Conservation (phyloP, 768 basidiomycete species). For the Tricholoma matsutake region DNA sequence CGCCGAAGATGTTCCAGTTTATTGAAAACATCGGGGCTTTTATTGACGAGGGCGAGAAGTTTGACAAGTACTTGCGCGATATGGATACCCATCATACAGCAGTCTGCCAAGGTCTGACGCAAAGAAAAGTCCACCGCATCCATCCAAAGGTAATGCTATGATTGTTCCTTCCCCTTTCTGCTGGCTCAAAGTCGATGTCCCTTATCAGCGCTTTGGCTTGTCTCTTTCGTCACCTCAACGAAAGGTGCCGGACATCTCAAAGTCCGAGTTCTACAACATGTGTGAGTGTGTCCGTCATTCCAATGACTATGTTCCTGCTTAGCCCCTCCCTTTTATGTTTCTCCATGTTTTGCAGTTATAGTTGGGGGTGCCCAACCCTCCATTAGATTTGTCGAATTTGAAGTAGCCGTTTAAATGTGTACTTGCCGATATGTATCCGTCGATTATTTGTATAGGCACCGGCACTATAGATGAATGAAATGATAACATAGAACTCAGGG, state of each 20-base stretch:
- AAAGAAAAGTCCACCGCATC: background rate
- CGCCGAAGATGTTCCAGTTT: background rate
- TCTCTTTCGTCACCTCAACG: constrained; percentile 24
- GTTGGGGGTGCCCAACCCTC: background rate
- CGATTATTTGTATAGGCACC: no score
- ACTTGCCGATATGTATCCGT: background rate
- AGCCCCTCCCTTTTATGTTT: background rate
- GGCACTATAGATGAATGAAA: no score
- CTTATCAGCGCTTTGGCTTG: constrained; percentile 34
- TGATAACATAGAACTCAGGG: no score
- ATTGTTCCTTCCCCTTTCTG: background rate
- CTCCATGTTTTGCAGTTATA: background rate
- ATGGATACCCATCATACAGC: background rate
- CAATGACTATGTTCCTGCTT: background rate
- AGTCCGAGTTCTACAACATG: constrained; percentile 35
- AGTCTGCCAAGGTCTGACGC: background rate
- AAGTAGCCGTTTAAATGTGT: background rate
- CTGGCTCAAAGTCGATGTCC: background rate
- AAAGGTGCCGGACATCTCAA: constrained; percentile 33
- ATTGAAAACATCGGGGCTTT: background rate
- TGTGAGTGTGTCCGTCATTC: constrained; percentile 28
- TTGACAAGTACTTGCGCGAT: background rate
- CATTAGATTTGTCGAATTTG: background rate
- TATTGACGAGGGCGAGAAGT: background rate
- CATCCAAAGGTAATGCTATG: background rate